Base-by-base conservation (phyloP, 1,284 basidiomycete genomes). In the Apiotrichum mycotoxinovorans region DNA sequence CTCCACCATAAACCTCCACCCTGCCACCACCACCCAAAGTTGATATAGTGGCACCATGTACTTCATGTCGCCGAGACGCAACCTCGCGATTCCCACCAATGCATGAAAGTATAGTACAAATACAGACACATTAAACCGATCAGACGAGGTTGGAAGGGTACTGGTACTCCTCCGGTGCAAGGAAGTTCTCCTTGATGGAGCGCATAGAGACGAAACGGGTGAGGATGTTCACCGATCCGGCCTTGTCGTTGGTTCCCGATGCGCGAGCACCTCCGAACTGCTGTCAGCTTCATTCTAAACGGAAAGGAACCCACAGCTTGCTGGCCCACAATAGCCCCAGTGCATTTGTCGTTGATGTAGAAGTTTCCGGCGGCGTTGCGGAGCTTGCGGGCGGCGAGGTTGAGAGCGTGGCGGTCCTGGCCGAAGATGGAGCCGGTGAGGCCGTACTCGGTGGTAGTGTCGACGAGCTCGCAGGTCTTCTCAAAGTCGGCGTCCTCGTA, bases 181-280 rank as follows among this genome's bases (percentile, higher is more conserved):
- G 82, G 70, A 95, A 95, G 74, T 88, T 91, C 81, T 98, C 95
- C 83, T 98, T 98, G 82, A 98, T 94, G 65, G 88, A 91, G 69
- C 95, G 83, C 47, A 89, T 86, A 55, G 87, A 91, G 33, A 92
- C 83, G 77, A 94, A 95, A 58, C 91, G 82, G 77, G 88, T 91
- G 80, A 90, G 94, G 73, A 97, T 89, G 67, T 83, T 85, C 65
- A 93, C 87, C 64, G 88, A 91, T 17, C 95, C 95, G 1, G 92
- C 90, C 81, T 98, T 98, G 79, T 98, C 96, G 80, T 98, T 98
- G 63, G 96, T 98, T 30, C 96, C 95, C 67, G 88, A 91, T 23
- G 84, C 91, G 46, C 95, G 85, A 8, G 86, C 91, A 56, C 95
- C 96, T 54, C 95, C 95, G 75, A 98, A 98, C 33, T 40, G 27